Percentiles rank a stretch among this genome's conserved stretches.
phyloP scores from a whole-genome alignment of 306 rosid genomes.

The Dalbergia cultrata region DNA sequence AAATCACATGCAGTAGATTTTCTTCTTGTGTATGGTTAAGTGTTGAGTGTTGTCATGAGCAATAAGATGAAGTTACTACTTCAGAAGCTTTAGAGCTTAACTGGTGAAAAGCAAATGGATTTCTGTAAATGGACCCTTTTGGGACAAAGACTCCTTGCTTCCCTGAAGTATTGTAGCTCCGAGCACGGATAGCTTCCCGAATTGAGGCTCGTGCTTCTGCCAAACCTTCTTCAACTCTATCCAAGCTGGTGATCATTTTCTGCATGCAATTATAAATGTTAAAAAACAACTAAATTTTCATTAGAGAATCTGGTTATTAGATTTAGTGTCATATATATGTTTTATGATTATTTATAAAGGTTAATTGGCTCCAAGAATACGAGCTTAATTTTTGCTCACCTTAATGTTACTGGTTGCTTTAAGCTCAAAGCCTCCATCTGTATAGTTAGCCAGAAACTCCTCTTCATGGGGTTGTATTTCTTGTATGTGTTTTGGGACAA shows the following conservation, averaged over 20 bases:
- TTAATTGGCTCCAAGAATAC: background rate
- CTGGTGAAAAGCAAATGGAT: conserved; percentile 50
- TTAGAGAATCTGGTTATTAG: background rate
- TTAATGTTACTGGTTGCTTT: conserved; percentile 14
- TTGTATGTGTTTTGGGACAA: background rate
- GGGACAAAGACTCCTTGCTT: conserved; percentile 33
- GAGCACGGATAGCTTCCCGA: conserved; percentile 37
- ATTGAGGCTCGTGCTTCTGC: conserved; percentile 52
- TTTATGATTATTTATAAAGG: no score
- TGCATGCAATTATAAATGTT: conserved; percentile 25
- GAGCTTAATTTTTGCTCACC: conserved; percentile 30
- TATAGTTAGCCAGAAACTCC: conserved; percentile 29
- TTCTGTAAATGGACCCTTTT: conserved; percentile 49
- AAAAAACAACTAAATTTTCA: background rate
- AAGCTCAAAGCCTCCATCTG: conserved; percentile 33
- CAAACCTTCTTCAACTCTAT: conserved; percentile 44
- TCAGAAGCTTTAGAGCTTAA: conserved; percentile 39
- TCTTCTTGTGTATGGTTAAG: no score
- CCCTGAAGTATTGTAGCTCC: conserved; percentile 24
- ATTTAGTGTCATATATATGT: background rate
- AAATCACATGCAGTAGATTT: no score
- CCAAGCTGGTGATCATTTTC: conserved; percentile 45
- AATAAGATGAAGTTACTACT: background rate
- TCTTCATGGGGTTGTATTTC: conserved; percentile 15
- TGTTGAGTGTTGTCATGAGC: background rate